Evolutionary conservation across 2,329 filamentous ascomycete species (phyloP), one percentile per base, ranked within the genome.

Genomic region (Pseudocercospora eumusae): DNA sequence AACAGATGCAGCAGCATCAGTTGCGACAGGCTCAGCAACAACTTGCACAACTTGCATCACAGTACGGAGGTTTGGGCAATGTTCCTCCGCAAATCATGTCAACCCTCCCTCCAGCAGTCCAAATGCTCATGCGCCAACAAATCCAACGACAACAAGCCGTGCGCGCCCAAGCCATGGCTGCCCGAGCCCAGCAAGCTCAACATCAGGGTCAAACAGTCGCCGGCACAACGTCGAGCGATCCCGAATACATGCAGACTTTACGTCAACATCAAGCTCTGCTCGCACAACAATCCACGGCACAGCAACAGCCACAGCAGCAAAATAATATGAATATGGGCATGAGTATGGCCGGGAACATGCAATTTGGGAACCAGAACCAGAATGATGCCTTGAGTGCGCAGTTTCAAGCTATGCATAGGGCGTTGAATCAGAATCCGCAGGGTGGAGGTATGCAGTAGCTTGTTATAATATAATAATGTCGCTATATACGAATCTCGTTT

Each of bases 181-280:
- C 65, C 36, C 61, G 67, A 57, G 66, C 64, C 4, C 64, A 65
- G 33, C 61, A 64, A 50, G 67, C 64, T 15, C 61, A 64, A 44
- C 65, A 64, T 36, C 58, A 65, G 15, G 67, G 67, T 4, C 64
- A 67, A 45, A 44, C 63, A 11, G 66, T 68, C n/a, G 65, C 64
- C 6, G 62, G 63, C 18, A 64, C 55, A 6, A 45, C 42, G n/a
- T 57, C 56, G 9, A 61, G 62, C 9, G 69, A 74, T 63, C 71
- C 66, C 61, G 73, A 76, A 52, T 75, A 74, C 49, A 75, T 75
- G 72, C 66, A 68, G 54, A 70, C 70, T 23, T 61, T 75, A 20
- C 61, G 71, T 8, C 61, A 66, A 13, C 71, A 74, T 50, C 72
- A 74, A 60, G 68, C 66, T 15, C 66, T 72, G 65, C 62, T 72